Conservation (phyloP, 2,329 filamentous ascomycete genomes). For the Ceratocystis cubensis region DNA sequence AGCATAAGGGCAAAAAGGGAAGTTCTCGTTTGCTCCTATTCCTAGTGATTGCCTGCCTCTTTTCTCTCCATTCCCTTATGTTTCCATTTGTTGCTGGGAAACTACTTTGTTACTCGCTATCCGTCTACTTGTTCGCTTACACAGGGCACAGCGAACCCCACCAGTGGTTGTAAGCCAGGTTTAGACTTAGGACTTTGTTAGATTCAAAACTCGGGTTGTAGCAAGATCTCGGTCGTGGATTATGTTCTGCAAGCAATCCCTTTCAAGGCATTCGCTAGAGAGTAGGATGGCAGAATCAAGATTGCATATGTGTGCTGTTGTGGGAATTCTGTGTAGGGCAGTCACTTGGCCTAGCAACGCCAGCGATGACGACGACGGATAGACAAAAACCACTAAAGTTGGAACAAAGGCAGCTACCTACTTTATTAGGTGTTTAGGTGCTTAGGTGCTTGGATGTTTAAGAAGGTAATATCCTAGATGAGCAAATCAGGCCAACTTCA, state of each 20-base stretch:
- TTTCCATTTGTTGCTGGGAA: not conserved
- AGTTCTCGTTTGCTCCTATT: not conserved
- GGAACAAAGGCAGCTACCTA: not conserved
- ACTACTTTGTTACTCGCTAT: not conserved
- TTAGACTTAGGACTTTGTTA: not conserved
- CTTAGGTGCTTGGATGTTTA: constrained; percentile 5
- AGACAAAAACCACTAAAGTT: not conserved
- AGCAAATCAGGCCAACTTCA: not conserved
- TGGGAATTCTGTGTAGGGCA: not conserved
- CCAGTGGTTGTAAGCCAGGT: not conserved
- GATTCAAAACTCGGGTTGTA: not conserved
- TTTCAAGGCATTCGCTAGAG: not conserved
- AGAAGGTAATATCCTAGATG: constrained; percentile 8
- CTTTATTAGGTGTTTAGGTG: not conserved
- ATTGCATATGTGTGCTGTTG: not conserved
- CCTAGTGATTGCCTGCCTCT: not conserved
- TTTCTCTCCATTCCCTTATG: not conserved
- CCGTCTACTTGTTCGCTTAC: not conserved
- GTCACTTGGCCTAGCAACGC: not conserved
- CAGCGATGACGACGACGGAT: not conserved
- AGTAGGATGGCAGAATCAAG: too few species aligned
- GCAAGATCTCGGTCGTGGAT: not conserved
- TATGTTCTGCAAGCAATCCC: not conserved
- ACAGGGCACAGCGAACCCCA: not conserved
- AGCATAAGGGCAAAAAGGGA: not conserved